Evolutionary conservation across 2,329 filamentous ascomycete species (phyloP).

Genomic region (Diplodia intermedia): DNA sequence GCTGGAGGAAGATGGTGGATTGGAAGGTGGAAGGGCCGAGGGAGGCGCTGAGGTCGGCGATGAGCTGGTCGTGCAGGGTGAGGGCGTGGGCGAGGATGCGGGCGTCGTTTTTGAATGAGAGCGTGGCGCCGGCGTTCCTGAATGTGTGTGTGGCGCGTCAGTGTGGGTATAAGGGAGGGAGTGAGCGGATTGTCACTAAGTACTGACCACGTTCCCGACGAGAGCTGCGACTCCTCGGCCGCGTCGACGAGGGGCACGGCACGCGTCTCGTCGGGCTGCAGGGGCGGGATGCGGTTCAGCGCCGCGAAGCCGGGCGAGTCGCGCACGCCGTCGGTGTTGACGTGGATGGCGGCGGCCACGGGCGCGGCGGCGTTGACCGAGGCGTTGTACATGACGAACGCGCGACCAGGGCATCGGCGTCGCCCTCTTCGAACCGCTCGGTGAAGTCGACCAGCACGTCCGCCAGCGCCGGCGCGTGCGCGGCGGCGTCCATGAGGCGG

Average conservation of each 20-base stretch:
- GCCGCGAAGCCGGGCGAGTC: conserved; percentile 38
- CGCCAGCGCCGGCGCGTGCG: conserved; percentile 47
- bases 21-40: conserved; percentile 37
- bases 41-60: conserved; percentile 36
- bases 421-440: not conserved
- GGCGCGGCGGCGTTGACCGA: not conserved
- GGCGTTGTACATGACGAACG: not conserved
- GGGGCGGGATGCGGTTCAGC: conserved; percentile 39
- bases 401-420: not conserved
- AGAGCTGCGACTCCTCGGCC: conserved; percentile 35
- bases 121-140: conserved; percentile 36
- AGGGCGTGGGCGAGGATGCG: conserved; percentile 49
- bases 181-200: too few species aligned
- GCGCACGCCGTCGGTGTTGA: conserved; percentile 21
- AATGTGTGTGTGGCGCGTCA: not conserved
- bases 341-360: not conserved
- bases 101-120: conserved; percentile 44
- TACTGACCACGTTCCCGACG: not conserved
- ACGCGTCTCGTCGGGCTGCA: conserved; percentile 37
- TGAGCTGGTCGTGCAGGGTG: conserved; percentile 50
- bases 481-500: not conserved
- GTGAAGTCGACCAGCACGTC: conserved; percentile 33
- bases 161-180: too few species aligned
- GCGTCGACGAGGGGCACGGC: conserved; percentile 38
- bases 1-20: conserved; percentile 35